phyloP scores from a whole-genome alignment of 2,329 filamentous ascomycete species.

The Sporothrix brasiliensis region DNA sequence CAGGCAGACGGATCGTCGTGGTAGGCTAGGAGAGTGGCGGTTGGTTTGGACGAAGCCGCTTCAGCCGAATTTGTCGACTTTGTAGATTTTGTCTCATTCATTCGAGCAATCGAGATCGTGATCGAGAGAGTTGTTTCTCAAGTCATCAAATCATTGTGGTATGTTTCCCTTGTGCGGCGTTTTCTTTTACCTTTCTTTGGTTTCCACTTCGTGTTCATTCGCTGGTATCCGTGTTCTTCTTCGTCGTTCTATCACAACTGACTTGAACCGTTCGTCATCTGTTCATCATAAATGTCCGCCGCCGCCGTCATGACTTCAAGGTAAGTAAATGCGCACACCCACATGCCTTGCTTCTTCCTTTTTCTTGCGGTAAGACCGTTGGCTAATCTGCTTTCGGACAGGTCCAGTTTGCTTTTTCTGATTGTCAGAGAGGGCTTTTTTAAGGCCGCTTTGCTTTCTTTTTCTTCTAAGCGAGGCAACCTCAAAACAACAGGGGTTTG shows the following conservation, averaged over 20 bases:
- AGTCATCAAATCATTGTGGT: not conserved
- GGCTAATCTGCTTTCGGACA: conserved; percentile 17
- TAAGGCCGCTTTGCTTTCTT: not conserved
- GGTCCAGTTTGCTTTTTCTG: not conserved
- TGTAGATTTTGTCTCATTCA: not conserved
- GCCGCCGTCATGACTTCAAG: not conserved
- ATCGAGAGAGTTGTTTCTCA: not conserved
- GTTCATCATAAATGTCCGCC: not conserved
- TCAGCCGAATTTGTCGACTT: not conserved
- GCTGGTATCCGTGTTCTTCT: not conserved
- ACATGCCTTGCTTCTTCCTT: not conserved
- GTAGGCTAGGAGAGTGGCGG: no score
- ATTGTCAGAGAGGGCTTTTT: not conserved
- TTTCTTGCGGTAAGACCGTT: not conserved
- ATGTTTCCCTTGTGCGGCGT: no score
- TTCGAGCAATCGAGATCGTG: not conserved
- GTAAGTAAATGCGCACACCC: not conserved
- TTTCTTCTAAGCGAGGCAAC: conserved; percentile 17
- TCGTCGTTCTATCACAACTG: not conserved
- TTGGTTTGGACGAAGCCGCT: not conserved
- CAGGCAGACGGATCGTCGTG: no score
- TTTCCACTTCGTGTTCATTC: not conserved
- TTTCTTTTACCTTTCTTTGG: no score
- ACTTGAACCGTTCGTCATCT: not conserved
- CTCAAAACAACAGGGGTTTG: not conserved